Percentiles rank a stretch among this genome's conserved stretches.
Conservation (phyloP, 768 basidiomycete species). For the Mycena filopes region DNA sequence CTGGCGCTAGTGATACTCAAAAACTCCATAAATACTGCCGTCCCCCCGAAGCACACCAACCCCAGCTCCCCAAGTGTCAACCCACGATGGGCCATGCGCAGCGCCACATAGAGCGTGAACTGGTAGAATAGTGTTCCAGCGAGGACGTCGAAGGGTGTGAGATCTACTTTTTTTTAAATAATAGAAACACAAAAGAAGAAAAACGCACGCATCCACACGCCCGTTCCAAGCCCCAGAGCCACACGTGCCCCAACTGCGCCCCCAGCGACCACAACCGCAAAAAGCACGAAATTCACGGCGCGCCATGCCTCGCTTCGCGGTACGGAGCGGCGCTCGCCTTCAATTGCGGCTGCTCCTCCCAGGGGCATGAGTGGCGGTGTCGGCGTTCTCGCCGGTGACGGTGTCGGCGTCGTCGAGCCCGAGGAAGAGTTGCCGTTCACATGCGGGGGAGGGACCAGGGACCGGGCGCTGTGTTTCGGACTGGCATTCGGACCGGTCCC, state of each 20-base stretch:
- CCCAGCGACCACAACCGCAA: conserved; percentile 65
- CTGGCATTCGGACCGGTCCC: too few species aligned
- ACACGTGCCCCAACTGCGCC: conserved; percentile 62
- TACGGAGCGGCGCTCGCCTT: conserved; percentile 80
- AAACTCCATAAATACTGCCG: conserved; percentile 86
- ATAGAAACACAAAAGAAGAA: conserved; percentile 9
- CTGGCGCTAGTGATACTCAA: conserved; percentile 84
- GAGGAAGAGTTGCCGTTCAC: conserved; percentile 30
- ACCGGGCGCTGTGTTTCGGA: neutral
- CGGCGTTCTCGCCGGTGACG: too few species aligned
- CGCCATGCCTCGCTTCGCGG: conserved; percentile 77
- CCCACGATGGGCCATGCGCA: conserved; percentile 91
- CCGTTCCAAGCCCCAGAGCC: conserved; percentile 54
- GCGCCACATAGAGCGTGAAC: conserved; percentile 87
- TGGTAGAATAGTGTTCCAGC: conserved; percentile 87
- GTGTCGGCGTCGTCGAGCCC: too few species aligned
- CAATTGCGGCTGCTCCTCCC: conserved; percentile 42
- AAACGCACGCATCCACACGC: conserved; percentile 78
- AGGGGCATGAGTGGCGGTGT: neutral
- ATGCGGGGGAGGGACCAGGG: conserved; percentile 25
- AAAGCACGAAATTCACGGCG: conserved; percentile 71
- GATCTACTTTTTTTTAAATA: too few species aligned
- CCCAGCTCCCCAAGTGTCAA: conserved; percentile 96
- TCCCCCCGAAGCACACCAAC: conserved; percentile 88
- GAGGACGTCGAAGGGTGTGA: conserved; percentile 80